These are phyloP conservation scores for Exophiala mesophila DNA, from an alignment of 2,329 filamentous ascomycete species.

Conservation along the genomic window DNA sequence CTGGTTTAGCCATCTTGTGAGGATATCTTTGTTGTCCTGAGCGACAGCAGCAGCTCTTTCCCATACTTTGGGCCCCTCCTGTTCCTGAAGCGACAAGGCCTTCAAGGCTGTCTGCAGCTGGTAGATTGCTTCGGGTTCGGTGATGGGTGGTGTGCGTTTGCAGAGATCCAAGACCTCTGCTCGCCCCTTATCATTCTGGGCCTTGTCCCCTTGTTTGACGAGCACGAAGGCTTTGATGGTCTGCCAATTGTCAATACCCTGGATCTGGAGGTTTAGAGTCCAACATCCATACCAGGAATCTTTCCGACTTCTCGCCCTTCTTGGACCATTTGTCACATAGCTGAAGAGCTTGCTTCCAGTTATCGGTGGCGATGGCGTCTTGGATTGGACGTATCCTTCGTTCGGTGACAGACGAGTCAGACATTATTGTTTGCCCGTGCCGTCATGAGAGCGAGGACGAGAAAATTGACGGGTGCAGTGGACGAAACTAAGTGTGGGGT, in stretches of 20 bases:
- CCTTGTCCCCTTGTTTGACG: constrained; percentile 35
- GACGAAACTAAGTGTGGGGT: too few relatives aligned
- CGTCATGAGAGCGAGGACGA: constrained; percentile 5
- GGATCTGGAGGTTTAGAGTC: not conserved
- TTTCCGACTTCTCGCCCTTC: constrained; percentile 46
- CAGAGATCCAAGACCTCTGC: constrained; percentile 41
- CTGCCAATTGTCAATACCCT: constrained; percentile 13
- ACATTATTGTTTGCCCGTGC: constrained; percentile 15
- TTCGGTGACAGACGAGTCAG: constrained; percentile 24
- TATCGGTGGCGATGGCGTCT: constrained; percentile 45
- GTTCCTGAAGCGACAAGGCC: constrained; percentile 32
- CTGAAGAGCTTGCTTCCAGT: constrained; percentile 47
- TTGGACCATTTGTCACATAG: constrained; percentile 50
- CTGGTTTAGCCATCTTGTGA: constrained; percentile 40
- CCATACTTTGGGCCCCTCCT: constrained; percentile 38
- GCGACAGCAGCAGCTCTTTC: constrained; percentile 43
- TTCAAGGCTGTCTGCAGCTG: constrained; percentile 39
- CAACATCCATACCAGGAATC: constrained; percentile 24
- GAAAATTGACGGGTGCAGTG: constrained; percentile 13
- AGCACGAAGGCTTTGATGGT: constrained; percentile 27
- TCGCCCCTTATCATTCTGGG: constrained; percentile 40
- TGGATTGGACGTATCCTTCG: constrained; percentile 45
- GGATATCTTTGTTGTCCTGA: constrained; percentile 40
- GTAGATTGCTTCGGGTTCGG: constrained; percentile 42
- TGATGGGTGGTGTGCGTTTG: constrained; percentile 38